These are phyloP conservation scores for Epichloe sp. DNA, from an alignment of 2,329 filamentous ascomycete genomes.

Conservation along the genomic window DNA sequence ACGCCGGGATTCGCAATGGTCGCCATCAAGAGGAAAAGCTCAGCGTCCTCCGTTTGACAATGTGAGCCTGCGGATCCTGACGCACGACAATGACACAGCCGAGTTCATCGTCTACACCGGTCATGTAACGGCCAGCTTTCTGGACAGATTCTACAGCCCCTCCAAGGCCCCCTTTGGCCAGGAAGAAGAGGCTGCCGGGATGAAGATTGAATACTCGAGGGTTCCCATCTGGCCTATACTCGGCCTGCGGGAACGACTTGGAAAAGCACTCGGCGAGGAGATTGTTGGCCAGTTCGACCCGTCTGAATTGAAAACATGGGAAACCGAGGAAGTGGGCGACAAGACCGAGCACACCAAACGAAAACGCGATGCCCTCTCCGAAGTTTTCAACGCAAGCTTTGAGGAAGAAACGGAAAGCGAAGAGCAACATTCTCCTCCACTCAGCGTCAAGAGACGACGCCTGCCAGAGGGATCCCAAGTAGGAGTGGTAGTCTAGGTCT, in stretches of 20 bases:
- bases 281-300: constrained; percentile 30
- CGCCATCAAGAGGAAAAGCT: constrained; percentile 8
- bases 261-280: constrained; percentile 37
- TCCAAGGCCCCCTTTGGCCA: constrained; percentile 22
- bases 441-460: constrained; percentile 21
- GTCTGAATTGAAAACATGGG: constrained; percentile 32
- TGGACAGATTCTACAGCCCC: constrained; percentile 37
- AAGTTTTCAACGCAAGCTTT: constrained; percentile 28
- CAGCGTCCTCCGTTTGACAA: constrained; percentile 28
- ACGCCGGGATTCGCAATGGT: constrained; percentile 16
- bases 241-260: constrained; percentile 41
- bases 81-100: constrained; percentile 32
- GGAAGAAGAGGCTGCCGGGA: constrained; percentile 15
- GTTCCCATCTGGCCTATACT: constrained; percentile 42
- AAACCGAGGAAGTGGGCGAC: constrained; percentile 20
- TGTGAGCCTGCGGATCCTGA: constrained; percentile 36
- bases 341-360: constrained; percentile 13
- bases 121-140: constrained; percentile 32
- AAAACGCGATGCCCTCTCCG: constrained; percentile 23
- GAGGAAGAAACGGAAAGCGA: constrained; percentile 24
- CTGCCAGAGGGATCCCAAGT: constrained; percentile 17
- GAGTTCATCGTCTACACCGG: constrained; percentile 43
- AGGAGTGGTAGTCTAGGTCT: constrained; percentile 17
- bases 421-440: constrained; percentile 14
- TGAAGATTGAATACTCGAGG: constrained; percentile 33